Evolutionary conservation across 345 rosid genomes (phyloP), one percentile per base, ranked within the genome.

Genomic region (Rhodamnia argentea): DNA sequence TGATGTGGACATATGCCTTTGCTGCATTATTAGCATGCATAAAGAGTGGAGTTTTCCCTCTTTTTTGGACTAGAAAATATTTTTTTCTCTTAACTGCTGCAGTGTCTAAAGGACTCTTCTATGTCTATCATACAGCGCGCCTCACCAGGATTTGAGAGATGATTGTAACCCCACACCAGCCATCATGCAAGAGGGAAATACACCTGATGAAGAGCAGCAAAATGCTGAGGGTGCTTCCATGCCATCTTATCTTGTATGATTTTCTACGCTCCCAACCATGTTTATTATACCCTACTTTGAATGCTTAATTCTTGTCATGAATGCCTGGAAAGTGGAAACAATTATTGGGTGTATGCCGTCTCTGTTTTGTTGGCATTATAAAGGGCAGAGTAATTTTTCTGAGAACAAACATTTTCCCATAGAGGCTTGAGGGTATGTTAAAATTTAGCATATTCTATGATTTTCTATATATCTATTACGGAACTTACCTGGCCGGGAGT

Each of bases 121-220:
- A 32, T 70, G 78, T 37, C 40, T 70, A 37, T 32, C 20, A 37
- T 70, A 70, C 47, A 70, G 78, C 4, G 3, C 5, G 13, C 78
- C 78, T 70, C 26, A 37, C 78, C 78, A 70, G 78, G 78, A 70
- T 70, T 37, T 70, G 47, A 40, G 78, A 70, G 78, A 70, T 70
- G 47, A 18, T 32, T n/a, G 32, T n/a, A 59, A 59, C 44, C 70
- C 84, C 47, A 54, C 90, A 86, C 86, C 90, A 60, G 85, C 92
- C 88, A 90, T 60, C 86, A 84, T 37, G 42, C 91, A 83, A 84
- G 86, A 82, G 86, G 88, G 87, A 86, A 85, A 84, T 82, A 89
- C 89, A 85, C 87, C 75, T 64, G 70, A 24, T 85, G 89, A 82
- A 83, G 85, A 44, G 51, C 86, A 54, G 74, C 86, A 84, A 86